phyloP scores from a whole-genome alignment of 208 protist species.

The Herpetomonas muscarum region DNA sequence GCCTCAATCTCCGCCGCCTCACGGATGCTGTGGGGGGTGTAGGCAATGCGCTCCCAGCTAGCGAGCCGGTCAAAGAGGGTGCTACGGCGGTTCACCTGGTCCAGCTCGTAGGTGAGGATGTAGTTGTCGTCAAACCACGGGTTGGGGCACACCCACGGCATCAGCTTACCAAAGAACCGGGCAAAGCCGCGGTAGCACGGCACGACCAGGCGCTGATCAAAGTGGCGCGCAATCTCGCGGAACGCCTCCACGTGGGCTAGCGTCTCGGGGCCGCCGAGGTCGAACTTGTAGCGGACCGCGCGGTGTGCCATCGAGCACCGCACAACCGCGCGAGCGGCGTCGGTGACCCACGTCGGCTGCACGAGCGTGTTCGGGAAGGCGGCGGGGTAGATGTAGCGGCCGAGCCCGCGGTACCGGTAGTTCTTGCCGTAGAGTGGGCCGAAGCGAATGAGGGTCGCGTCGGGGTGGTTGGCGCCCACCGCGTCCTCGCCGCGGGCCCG shows the following conservation, averaged over 20 bases:
- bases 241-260: slow-evolving; percentile 81
- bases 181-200: slow-evolving; percentile 82
- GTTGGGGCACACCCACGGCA: slow-evolving; percentile 74
- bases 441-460: slow-evolving; percentile 87
- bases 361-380: slow-evolving; percentile 84
- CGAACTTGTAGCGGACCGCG: slow-evolving; percentile 88
- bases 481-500: slow-evolving; percentile 86
- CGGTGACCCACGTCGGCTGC: slow-evolving; percentile 91
- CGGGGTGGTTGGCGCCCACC: slow-evolving; percentile 85
- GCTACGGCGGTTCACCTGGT: slow-evolving; percentile 89
- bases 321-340: slow-evolving; percentile 83
- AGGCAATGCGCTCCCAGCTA: slow-evolving; percentile 84
- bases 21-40: slow-evolving; percentile 76
- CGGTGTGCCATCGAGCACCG: slow-evolving; percentile 77
- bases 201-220: slow-evolving; percentile 67
- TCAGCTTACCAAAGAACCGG: slow-evolving; percentile 83
- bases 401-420: slow-evolving; percentile 89
- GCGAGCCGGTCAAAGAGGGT: slow-evolving; percentile 86
- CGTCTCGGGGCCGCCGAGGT: slow-evolving; percentile 89
- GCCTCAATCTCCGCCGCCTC: slow-evolving; percentile 73
- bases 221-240: slow-evolving; percentile 66
- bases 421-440: slow-evolving; percentile 85
- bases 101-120: slow-evolving; percentile 85
- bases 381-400: slow-evolving; percentile 86
- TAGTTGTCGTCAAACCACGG: slow-evolving; percentile 92